These are phyloP conservation scores for Aspergillus bertholletiae DNA, from an alignment of 495 filamentous ascomycete genomes.

Conservation along the genomic window DNA sequence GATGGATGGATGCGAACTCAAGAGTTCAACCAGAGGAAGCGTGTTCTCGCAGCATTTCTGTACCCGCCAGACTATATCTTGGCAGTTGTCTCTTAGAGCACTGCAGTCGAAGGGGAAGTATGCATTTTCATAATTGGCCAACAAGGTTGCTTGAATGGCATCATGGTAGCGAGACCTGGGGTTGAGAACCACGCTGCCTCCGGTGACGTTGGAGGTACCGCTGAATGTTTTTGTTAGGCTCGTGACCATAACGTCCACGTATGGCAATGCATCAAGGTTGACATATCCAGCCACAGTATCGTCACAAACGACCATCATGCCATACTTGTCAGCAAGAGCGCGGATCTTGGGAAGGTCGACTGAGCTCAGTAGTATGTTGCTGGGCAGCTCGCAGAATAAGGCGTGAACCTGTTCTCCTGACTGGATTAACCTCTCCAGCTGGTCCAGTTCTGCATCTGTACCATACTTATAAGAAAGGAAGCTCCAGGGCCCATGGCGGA, in stretches of 20 bases:
- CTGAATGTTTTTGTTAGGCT: conserved; percentile 49
- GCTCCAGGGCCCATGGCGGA: not conserved
- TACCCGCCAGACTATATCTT: conserved; percentile 5
- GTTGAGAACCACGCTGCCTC: conserved; percentile 20
- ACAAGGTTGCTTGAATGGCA: not conserved
- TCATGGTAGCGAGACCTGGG: conserved; percentile 5
- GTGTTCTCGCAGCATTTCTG: conserved; percentile 7
- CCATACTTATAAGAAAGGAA: conserved; percentile 3
- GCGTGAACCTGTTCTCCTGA: conserved; percentile 19
- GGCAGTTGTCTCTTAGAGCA: conserved; percentile 5
- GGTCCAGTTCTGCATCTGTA: conserved; percentile 14
- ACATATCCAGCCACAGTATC: conserved; percentile 32
- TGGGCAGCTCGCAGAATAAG: conserved; percentile 28
- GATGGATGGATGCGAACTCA: conserved; percentile 7
- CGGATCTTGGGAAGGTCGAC: conserved; percentile 24
- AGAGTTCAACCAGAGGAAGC: conserved; percentile 4
- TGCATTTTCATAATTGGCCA: not conserved
- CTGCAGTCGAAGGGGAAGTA: conserved; percentile 13
- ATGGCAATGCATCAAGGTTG: conserved; percentile 27
- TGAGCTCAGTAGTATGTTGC: conserved; percentile 27
- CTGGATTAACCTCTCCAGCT: conserved; percentile 18
- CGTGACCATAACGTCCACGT: conserved; percentile 42
- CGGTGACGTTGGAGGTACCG: conserved; percentile 52
- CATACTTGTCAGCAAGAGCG: conserved; percentile 24
- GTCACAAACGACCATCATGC: conserved; percentile 25